These are phyloP conservation scores for Boletus albobrunnescens DNA, from an alignment of 1,284 basidiomycete species.

Conservation along the genomic window DNA sequence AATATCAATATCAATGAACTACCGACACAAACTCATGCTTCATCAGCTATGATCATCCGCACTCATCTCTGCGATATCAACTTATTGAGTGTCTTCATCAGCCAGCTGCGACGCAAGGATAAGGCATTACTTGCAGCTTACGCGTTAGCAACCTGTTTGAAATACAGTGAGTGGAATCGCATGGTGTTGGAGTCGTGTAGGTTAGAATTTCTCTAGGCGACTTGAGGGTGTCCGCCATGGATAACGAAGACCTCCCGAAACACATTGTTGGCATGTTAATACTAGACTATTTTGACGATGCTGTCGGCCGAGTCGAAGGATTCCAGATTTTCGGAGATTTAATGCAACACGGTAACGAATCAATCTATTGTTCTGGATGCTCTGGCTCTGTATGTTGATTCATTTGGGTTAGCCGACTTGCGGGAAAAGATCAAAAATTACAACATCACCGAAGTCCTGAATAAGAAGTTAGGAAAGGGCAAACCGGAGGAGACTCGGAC, in stretches of 20 bases:
- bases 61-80: neutral
- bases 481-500: conserved; percentile 19
- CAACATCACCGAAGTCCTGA: conserved; percentile 16
- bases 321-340: conserved; percentile 27
- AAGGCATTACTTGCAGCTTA: conserved; percentile 12
- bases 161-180: conserved; percentile 6
- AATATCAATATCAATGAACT: neutral
- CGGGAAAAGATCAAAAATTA: conserved; percentile 13
- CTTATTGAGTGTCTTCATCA: conserved; percentile 3
- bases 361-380: too few species aligned
- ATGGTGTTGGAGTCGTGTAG: too few species aligned
- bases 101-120: conserved; percentile 6
- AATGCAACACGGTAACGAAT: conserved; percentile 21
- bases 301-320: conserved; percentile 25
- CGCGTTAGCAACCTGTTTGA: conserved; percentile 5
- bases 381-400: conserved; percentile 1
- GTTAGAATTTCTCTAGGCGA: conserved; percentile 12
- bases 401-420: conserved; percentile 14
- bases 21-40: neutral
- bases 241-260: conserved; percentile 9
- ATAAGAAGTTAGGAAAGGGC: conserved; percentile 14
- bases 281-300: conserved; percentile 28
- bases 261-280: conserved; percentile 22
- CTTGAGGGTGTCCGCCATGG: conserved; percentile 11
- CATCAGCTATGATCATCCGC: neutral